phyloP scores from a whole-genome alignment of 768 basidiomycete genomes.

The Pisolithus marmoratus region DNA sequence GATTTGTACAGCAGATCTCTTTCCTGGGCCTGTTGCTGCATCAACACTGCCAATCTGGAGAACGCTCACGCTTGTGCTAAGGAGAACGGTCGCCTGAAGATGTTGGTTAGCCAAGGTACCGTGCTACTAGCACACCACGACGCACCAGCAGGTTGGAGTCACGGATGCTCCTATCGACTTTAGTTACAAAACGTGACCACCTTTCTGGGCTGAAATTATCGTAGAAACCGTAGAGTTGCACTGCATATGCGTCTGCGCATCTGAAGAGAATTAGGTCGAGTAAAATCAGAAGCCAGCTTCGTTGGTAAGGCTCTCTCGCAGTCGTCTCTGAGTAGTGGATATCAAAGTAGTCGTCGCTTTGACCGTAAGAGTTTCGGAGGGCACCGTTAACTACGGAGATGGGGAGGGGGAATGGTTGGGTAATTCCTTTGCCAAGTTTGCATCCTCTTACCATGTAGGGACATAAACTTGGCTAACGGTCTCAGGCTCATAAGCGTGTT shows the following conservation, averaged over 20 bases:
- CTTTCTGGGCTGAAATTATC: slow-evolving; percentile 21
- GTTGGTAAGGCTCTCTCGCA: slow-evolving; percentile 13
- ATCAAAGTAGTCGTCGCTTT: slow-evolving; percentile 27
- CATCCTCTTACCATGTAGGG: slow-evolving; percentile 20
- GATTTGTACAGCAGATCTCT: slow-evolving; percentile 19
- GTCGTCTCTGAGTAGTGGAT: slow-evolving; percentile 16
- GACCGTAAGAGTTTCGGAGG: slow-evolving; percentile 25
- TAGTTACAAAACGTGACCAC: slow-evolving; percentile 24
- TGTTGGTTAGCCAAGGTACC: background rate
- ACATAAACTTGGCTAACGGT: slow-evolving; percentile 24
- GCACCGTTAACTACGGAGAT: slow-evolving; percentile 21
- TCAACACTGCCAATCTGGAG: slow-evolving; percentile 14
- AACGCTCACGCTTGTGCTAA: slow-evolving; percentile 21
- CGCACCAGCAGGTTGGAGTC: slow-evolving; percentile 26
- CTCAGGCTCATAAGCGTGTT: background rate
- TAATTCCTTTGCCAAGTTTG: too few relatives aligned
- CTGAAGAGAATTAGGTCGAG: slow-evolving; percentile 18
- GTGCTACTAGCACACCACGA: background rate
- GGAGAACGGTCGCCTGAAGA: slow-evolving; percentile 23
- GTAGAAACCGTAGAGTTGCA: slow-evolving; percentile 23
- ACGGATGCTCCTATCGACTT: slow-evolving; percentile 27
- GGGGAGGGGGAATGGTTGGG: too few relatives aligned
- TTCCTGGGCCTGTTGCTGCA: background rate
- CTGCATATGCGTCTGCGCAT: slow-evolving; percentile 24
- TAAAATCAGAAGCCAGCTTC: slow-evolving; percentile 13